phyloP scores from a whole-genome alignment of 148 eudicot species.

The Agrostemma githago region DNA sequence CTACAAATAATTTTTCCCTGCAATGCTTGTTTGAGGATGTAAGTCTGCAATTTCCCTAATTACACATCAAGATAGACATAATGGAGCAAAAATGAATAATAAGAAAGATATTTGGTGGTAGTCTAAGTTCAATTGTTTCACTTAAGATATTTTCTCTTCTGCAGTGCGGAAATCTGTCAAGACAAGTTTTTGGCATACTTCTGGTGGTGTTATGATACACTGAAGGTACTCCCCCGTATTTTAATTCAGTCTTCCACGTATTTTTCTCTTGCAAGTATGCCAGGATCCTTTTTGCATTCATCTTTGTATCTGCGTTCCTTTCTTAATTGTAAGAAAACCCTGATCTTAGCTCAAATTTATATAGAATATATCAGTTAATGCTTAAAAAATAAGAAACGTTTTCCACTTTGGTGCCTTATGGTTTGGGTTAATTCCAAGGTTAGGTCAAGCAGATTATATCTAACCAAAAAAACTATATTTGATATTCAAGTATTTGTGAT shows the following conservation, averaged over 20 bases:
- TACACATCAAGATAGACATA: too few species aligned
- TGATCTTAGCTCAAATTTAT: background rate
- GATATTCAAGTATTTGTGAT: too few species aligned
- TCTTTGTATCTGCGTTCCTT: background rate
- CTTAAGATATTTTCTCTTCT: conserved; percentile 23
- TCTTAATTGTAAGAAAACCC: background rate
- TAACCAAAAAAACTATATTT: too few species aligned
- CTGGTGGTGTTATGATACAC: conserved; percentile 91
- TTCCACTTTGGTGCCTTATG: too few species aligned
- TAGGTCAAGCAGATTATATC: too few species aligned
- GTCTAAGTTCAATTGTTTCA: background rate
- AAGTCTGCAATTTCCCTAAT: too few species aligned
- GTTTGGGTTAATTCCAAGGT: too few species aligned
- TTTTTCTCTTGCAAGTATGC: background rate
- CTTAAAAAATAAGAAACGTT: background rate
- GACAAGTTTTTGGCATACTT: conserved; percentile 86
- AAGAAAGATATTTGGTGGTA: background rate
- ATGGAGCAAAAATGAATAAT: background rate
- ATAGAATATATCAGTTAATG: background rate
- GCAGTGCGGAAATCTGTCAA: conserved; percentile 65
- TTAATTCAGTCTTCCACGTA: background rate
- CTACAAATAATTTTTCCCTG: too few species aligned
- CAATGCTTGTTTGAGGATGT: too few species aligned
- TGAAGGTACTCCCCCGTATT: conserved; percentile 49
- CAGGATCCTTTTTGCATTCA: background rate